Base-by-base conservation (phyloP, 177 flowering plant species). In the Vitis hybrid region DNA sequence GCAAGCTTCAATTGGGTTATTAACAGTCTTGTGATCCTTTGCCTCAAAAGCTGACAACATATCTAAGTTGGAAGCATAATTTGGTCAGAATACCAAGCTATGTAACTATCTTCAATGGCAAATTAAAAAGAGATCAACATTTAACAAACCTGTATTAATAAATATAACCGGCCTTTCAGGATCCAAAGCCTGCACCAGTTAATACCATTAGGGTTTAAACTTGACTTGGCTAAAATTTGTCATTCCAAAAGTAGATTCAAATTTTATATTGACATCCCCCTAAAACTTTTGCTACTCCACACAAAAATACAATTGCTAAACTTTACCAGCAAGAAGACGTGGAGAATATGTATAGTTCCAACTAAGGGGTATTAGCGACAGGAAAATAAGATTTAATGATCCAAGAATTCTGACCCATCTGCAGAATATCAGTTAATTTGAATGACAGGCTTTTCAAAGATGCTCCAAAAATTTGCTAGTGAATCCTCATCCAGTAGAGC, bases 1-100 rank as follows among this genome's bases (percentile, higher is more conserved):
- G 68, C 65, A 68, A 60, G 98, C 97, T 76, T 93, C 98, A 12
- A 74, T 65, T 35, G 92, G 92, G 75, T 95, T 95, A 74, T 85
- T 90, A 48, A 92, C 75, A 51, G 90, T 76, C 77, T 86, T 93
- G 48, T 82, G 70, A 62, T 89, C 90, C 69, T 75, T 91, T 48
- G 65, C 79, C 78, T 95, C 99, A 67, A 82, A 81, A 52, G 91
- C 97, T 65, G 90, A 90, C 69, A 95, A 74, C 78, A 69, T 70
- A 85, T 93, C 99, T 95, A 66, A 11, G 40, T 76, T 55, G 52
- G n/a, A 60, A 59, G 49, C 69, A 73, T 0, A 6, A 64, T 49
- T 61, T 10, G 35, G 19, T 55, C 12, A 62, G 35, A 54, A 40
- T 56, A 32, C 2, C 62, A 64, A 72, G 35, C 12, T 35, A 52